These are phyloP conservation scores for Pseudogymnoascus sp. DNA, from an alignment of 2,329 filamentous ascomycete species.

Conservation along the genomic window DNA sequence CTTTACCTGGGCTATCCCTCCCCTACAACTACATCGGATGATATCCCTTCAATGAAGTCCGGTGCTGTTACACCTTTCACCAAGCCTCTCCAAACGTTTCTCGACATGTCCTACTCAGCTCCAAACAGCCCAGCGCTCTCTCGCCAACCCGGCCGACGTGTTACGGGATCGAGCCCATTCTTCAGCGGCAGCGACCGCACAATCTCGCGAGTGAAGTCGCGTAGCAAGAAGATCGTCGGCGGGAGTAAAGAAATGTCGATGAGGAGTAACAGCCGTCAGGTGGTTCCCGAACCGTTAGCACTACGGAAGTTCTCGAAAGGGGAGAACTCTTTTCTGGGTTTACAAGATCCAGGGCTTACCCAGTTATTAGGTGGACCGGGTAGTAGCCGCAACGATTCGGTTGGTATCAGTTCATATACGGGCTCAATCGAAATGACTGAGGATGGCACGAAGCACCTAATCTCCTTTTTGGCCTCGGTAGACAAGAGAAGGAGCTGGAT, in stretches of 20 bases:
- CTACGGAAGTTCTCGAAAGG: neutral
- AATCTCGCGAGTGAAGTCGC: constrained; percentile 13
- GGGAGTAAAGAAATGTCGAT: neutral
- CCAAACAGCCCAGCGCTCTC: neutral
- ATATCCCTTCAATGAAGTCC: neutral
- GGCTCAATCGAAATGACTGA: neutral
- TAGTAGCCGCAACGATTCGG: neutral
- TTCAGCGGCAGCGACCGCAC: constrained; percentile 21
- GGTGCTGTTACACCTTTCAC: neutral
- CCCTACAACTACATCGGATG: neutral
- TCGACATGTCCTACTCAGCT: neutral
- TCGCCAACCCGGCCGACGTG: constrained; percentile 20
- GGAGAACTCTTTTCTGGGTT: neutral
- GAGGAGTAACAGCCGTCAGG: neutral
- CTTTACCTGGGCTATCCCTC: constrained; percentile 4
- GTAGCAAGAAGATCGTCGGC: neutral
- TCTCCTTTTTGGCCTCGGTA: neutral
- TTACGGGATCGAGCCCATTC: constrained; percentile 25
- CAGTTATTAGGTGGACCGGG: neutral
- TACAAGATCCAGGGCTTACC: neutral
- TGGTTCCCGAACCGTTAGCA: neutral
- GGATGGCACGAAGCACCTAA: neutral
- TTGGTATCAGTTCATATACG: neutral
- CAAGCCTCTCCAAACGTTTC: neutral
- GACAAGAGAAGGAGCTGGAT: neutral